Percentiles rank a stretch among this genome's conserved stretches.
Conservation (phyloP, 441 rosid genomes). For the Erodium texanum region DNA sequence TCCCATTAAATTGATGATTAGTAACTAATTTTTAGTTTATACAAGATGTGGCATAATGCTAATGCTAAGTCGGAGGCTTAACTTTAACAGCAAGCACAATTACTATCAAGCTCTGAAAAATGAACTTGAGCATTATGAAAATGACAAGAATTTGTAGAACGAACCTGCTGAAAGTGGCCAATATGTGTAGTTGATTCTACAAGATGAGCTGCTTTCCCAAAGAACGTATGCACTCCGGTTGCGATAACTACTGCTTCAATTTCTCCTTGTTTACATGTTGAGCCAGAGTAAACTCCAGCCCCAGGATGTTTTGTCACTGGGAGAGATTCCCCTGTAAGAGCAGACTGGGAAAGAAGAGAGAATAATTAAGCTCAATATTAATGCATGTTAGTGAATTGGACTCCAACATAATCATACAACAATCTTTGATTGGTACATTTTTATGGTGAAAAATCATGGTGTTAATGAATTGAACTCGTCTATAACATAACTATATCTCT, state of each 20-base stretch:
- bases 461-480: not conserved
- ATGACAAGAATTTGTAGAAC: conserved; percentile 10
- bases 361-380: not conserved
- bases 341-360: conserved; percentile 44
- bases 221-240: conserved; percentile 75
- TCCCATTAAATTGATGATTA: not conserved
- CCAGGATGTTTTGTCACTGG: conserved; percentile 84
- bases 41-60: too few relatives aligned
- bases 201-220: conserved; percentile 81
- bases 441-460: not conserved
- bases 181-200: conserved; percentile 67
- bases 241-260: conserved; percentile 92
- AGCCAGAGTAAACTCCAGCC: conserved; percentile 82
- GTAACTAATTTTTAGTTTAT: too few relatives aligned
- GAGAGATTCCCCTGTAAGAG: conserved; percentile 90
- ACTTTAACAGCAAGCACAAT: not conserved
- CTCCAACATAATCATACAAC: not conserved
- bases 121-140: conserved; percentile 1
- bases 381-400: not conserved
- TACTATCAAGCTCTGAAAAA: not conserved
- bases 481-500: not conserved
- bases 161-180: conserved; percentile 85
- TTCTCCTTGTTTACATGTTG: conserved; percentile 93
- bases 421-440: not conserved
- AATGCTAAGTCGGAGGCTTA: too few relatives aligned